These are phyloP conservation scores for Peniophora sp. DNA, from an alignment of 1,284 basidiomycete genomes.

Conservation along the genomic window DNA sequence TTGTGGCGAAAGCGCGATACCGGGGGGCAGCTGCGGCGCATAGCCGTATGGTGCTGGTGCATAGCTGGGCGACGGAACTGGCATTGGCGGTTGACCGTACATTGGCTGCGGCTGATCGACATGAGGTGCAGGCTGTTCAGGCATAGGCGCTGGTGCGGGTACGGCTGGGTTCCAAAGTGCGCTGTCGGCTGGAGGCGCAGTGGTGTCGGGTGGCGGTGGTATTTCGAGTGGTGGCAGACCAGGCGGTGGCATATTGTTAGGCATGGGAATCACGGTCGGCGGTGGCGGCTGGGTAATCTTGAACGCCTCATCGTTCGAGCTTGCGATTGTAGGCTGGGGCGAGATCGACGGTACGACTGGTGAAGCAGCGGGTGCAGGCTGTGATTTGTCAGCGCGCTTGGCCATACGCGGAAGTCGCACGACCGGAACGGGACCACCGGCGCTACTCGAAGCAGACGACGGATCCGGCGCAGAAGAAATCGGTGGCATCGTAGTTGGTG, in stretches of 20 bases:
- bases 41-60: constrained; percentile 63
- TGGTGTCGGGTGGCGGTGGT: not conserved
- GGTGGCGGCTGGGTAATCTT: constrained; percentile 10
- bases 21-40: constrained; percentile 56
- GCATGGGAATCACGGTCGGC: constrained; percentile 11
- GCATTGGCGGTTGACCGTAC: constrained; percentile 28
- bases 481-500: constrained; percentile 8
- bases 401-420: constrained; percentile 36
- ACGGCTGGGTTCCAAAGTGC: not conserved
- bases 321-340: too few species aligned
- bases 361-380: constrained; percentile 6
- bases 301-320: constrained; percentile 8
- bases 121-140: constrained; percentile 6
- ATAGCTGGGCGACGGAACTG: constrained; percentile 51
- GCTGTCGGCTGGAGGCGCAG: not conserved
- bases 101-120: constrained; percentile 2
- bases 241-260: not conserved
- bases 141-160: not conserved
- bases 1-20: constrained; percentile 62
- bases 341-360: not conserved
- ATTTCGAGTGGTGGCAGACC: too few species aligned
- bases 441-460: constrained; percentile 20
- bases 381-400: constrained; percentile 5
- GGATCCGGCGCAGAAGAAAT: constrained; percentile 1
- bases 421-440: constrained; percentile 36